phyloP scores from a whole-genome alignment of 106 monocot genomes.

The Cymbidium sinense region DNA sequence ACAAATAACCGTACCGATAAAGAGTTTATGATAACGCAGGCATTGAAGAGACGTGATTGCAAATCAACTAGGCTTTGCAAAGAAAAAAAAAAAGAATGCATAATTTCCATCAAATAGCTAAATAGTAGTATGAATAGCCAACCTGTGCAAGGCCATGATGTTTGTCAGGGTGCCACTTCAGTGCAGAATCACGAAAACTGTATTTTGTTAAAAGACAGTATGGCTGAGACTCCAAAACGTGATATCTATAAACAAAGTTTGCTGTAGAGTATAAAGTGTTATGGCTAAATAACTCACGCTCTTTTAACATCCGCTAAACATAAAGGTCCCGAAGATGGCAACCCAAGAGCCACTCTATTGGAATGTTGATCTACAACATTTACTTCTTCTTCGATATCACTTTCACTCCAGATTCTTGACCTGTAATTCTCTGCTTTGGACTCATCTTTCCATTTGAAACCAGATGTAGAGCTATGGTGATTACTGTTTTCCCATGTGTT shows the following conservation, averaged over 20 bases:
- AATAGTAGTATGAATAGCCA: slow-evolving; percentile 2
- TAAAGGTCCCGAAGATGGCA: slow-evolving; percentile 67
- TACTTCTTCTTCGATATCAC: slow-evolving; percentile 61
- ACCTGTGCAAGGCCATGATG: slow-evolving; percentile 80
- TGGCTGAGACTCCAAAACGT: background rate
- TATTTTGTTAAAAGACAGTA: background rate
- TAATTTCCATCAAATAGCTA: background rate
- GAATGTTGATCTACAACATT: slow-evolving; percentile 23
- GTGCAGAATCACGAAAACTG: slow-evolving; percentile 72
- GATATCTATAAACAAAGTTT: background rate
- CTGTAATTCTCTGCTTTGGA: slow-evolving; percentile 29
- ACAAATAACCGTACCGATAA: too few relatives aligned
- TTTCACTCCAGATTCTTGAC: slow-evolving; percentile 51
- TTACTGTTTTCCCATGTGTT: slow-evolving; percentile 31
- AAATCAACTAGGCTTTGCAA: too few relatives aligned
- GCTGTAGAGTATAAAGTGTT: background rate
- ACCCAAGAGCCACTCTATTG: slow-evolving; percentile 65
- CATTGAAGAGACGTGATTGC: too few relatives aligned
- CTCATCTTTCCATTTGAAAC: slow-evolving; percentile 68
- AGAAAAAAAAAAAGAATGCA: background rate
- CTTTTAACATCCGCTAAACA: slow-evolving; percentile 64
- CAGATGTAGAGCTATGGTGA: slow-evolving; percentile 21
- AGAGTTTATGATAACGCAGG: too few relatives aligned
- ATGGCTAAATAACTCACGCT: slow-evolving; percentile 51
- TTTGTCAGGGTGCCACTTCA: slow-evolving; percentile 89